Evolutionary conservation across 2,329 filamentous ascomycete genomes (phyloP), one percentile per base, ranked within the genome.

Genomic region (Colletotrichum sp.): DNA sequence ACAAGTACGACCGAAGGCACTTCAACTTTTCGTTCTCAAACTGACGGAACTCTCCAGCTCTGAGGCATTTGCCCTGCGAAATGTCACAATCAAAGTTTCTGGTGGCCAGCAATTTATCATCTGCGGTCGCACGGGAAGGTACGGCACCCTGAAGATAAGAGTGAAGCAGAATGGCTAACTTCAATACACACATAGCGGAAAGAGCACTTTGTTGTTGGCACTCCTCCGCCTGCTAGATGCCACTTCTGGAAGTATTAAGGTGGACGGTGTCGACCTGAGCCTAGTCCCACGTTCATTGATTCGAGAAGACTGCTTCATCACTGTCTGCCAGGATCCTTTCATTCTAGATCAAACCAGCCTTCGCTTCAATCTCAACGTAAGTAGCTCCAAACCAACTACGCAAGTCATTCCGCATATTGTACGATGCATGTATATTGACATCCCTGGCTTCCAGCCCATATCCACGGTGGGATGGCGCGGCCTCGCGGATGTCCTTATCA

Each of bases 1-100:
- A 86, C 30, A 82, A 78, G 72, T 75, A 72, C 16, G 55, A 8
- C 5, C 6, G 5, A 27, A 62, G 13, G 32, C 25, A 16, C 3
- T 25, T 19, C 8, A 6, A 32, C 15, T 29, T 22, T 4, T 4
- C 1, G 1, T 27, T 8, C 13, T 6, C 13, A 12, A 25, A 0
- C 34, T 16, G 30, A 32, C 12, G n/a, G 11, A 5, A 15, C 0
- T 49, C 2, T 19, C 3, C 5, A 75, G 72, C 2, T 5, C 68
- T 3, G 62, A 75, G 1, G 36, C 55, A 22, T 4, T 65, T 5
- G 72, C 69, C 4, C n/a, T 75, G 2, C 29, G 44, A 19, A 32
- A 67, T 5, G 13, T 75, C 29, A 66, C 12, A 2, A 0, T 75
- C 16, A 34, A 72, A 9, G 25, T 34, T 11, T 67, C 62, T 6